Conservation (phyloP, 176 grass and related monocot genomes). For the maize (Zea mays) region Zm-B73-REFERENCE-NAM-5.0 NC_050100.1:18673001-18673500, state of each 20-base stretch:
- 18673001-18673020: no score
- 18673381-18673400: constrained; percentile 43
- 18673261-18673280: no score
- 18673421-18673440: no score
- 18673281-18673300: background rate
- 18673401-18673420: background rate
- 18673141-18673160: background rate
- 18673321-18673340: no score
- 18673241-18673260: constrained; percentile 71
- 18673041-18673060: constrained; percentile 39
- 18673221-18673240: constrained; percentile 52
- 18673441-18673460: constrained; percentile 22
- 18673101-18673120: constrained; percentile 51
- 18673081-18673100: background rate
- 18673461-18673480: background rate
- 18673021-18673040: no score
- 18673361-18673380: constrained; percentile 2
- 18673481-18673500: constrained; percentile 21
- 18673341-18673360: constrained; percentile 30
- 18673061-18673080: background rate
- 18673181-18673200: constrained; percentile 69
- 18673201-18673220: constrained; percentile 92
- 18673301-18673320: no score
- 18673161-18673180: constrained; percentile 14
- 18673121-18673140: background rate